Evolutionary conservation across 2,329 filamentous ascomycete genomes (phyloP), one percentile per base, ranked within the genome.

Genomic region (Arthrinium phaeospermum): DNA sequence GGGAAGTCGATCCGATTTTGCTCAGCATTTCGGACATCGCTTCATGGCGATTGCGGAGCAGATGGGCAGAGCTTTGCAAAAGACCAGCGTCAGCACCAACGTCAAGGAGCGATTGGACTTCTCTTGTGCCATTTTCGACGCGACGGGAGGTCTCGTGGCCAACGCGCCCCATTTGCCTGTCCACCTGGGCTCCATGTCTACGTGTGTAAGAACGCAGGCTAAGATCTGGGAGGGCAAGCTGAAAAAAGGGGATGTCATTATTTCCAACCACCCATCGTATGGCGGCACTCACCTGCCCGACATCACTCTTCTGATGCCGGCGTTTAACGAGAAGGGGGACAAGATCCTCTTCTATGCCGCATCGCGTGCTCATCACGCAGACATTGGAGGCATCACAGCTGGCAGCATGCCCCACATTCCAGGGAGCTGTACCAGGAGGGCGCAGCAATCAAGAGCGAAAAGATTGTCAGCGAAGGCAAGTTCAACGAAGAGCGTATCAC

Each of bases 41-140:
- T 96, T 96, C 82, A 96, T 95, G 93, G 91, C 92, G 8, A 94
- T 95, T 76, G 93, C 93, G 1, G 93, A 96, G 81, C 93, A 95
- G 78, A 95, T 96, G 93, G 93, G 93, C 0, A 85, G 92, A 71
- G 91, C 92, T 16, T 82, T 95, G 22, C 93, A 95, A 78, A 95
- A 95, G 84, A 95, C 93, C 0, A 93, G 91, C 79, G 92, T 95
- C 71, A 93, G 90, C 77, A 94, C 91, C 0, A 95, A 95, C 77
- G 92, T 95, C 79, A 93, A 96, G 79, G 94, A 96, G 78, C 90
- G 93, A 5, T 87, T 96, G 0, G 94, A 96, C 78, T 96, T 94
- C 78, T 95, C 92, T 4, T 96, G 94, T 75, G 94, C 94, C 41
- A 86, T 96, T 0, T 96, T 96, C 75, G 93, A 95, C 75, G 88